phyloP scores from a whole-genome alignment of 2,329 filamentous ascomycete genomes.

The Nemania sp. region DNA sequence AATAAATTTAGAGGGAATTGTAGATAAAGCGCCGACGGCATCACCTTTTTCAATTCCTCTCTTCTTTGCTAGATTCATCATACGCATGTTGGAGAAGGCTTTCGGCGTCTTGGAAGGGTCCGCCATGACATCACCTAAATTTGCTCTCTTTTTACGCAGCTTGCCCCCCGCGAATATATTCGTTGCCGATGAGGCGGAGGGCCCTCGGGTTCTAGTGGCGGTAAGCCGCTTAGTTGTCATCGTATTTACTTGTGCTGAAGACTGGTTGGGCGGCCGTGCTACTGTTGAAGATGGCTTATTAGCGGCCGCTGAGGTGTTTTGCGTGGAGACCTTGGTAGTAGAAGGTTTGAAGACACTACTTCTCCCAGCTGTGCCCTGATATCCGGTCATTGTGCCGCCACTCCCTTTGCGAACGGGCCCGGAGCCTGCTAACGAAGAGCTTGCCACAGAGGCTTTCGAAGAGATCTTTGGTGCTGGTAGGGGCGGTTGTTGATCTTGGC shows the following conservation, averaged over 20 bases:
- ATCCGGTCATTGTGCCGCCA: constrained; percentile 47
- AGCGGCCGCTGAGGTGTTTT: constrained; percentile 3
- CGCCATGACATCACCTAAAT: constrained; percentile 55
- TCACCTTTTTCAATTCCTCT: constrained; percentile 60
- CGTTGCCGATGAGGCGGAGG: constrained; percentile 29
- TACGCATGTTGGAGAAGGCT: constrained; percentile 55
- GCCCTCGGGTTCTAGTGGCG: constrained; percentile 45
- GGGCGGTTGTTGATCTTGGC: constrained; percentile 25
- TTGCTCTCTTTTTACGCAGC: constrained; percentile 52
- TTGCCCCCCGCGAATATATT: constrained; percentile 64
- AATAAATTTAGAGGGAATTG: constrained; percentile 49
- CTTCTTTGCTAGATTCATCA: constrained; percentile 57
- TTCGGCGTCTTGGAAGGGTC: constrained; percentile 58
- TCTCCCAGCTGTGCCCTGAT: constrained; percentile 54
- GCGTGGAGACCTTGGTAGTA: constrained; percentile 9
- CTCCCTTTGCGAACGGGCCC: constrained; percentile 29
- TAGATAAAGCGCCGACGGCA: constrained; percentile 52
- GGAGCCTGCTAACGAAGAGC: constrained; percentile 23
- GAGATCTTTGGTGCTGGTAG: constrained; percentile 26
- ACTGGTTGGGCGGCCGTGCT: constrained; percentile 15
- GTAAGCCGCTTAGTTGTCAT: constrained; percentile 45
- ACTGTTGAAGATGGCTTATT: constrained; percentile 31
- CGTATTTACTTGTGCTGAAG: constrained; percentile 36
- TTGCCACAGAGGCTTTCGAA: constrained; percentile 23
- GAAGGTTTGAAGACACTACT: constrained; percentile 34